These are phyloP conservation scores for Poa annua DNA, from an alignment of 176 grass and related monocot genomes.

Conservation along the genomic window DNA sequence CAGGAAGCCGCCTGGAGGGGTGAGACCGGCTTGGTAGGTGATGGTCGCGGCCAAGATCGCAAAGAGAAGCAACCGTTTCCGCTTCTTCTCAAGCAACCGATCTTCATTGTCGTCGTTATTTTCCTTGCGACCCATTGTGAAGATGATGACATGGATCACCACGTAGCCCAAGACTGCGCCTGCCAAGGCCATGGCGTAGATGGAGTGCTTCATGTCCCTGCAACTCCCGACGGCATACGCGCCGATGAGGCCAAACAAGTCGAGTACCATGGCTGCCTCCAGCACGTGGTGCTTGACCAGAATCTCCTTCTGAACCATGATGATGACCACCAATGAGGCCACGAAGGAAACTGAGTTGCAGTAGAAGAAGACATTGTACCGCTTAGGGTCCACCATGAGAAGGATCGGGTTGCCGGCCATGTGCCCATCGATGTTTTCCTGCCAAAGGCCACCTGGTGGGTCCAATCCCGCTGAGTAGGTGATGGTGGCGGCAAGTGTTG, in stretches of 20 bases:
- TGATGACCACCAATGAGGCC: constrained; percentile 39
- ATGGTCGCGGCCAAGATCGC: background rate
- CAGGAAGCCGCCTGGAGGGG: constrained; percentile 23
- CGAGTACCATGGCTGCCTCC: background rate
- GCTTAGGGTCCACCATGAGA: background rate
- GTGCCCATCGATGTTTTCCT: background rate
- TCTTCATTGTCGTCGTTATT: background rate
- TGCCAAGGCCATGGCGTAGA: constrained; percentile 17
- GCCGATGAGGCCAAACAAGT: background rate
- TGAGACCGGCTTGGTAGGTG: constrained; percentile 31
- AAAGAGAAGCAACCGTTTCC: constrained; percentile 1
- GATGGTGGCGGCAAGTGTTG: constrained; percentile 37
- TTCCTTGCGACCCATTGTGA: background rate
- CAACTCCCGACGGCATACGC: constrained; percentile 27
- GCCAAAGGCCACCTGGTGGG: background rate
- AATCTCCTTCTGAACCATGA: constrained; percentile 32
- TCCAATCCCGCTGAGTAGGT: constrained; percentile 10
- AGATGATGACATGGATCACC: background rate
- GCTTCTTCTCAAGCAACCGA: background rate
- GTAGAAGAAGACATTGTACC: constrained; percentile 35
- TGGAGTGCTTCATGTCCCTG: background rate
- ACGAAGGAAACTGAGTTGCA: constrained; percentile 45
- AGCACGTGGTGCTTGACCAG: background rate
- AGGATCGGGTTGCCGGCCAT: constrained; percentile 3
- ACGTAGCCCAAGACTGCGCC: background rate